Evolutionary conservation across 305 asterid genomes (phyloP).

Genomic region (Caryopteris hybrid): DNA sequence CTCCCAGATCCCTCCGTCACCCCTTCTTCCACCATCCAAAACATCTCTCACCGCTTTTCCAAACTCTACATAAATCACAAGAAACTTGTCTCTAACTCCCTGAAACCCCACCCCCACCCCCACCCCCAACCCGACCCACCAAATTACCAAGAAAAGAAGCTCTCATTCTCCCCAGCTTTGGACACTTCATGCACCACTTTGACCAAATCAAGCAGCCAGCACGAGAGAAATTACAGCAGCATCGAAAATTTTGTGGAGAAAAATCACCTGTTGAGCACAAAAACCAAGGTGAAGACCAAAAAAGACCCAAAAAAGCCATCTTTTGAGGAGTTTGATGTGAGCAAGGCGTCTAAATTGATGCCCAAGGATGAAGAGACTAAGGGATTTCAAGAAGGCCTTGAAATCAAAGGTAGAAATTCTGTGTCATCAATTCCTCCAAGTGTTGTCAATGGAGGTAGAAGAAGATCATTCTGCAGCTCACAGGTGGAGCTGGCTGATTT

Average conservation of each 20-base stretch:
- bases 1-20: constrained; percentile 48
- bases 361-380: constrained; percentile 17
- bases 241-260: constrained; percentile 6
- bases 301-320: constrained; percentile 24
- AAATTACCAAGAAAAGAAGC: constrained; percentile 21
- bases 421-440: constrained; percentile 27
- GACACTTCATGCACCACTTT: constrained; percentile 55
- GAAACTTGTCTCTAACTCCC: constrained; percentile 18
- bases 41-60: constrained; percentile 53
- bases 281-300: constrained; percentile 26
- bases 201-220: constrained; percentile 66
- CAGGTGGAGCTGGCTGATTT: constrained; percentile 61
- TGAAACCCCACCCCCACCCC: constrained; percentile 27
- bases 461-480: constrained; percentile 71
- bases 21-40: constrained; percentile 40
- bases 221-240: no score
- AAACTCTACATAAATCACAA: constrained; percentile 47
- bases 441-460: constrained; percentile 34
- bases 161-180: constrained; percentile 16
- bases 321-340: constrained; percentile 30
- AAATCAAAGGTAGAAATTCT: constrained; percentile 34
- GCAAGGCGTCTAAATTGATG: constrained; percentile 26
- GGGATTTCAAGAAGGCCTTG: no score
- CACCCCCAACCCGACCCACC: constrained; percentile 31
- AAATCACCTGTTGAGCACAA: constrained; percentile 21